A percentile compares a stretch with the other conserved stretches of the same genome.
Evolutionary conservation across 768 basidiomycete genomes (phyloP).

Genomic region (Leccinum subtestaceum): DNA sequence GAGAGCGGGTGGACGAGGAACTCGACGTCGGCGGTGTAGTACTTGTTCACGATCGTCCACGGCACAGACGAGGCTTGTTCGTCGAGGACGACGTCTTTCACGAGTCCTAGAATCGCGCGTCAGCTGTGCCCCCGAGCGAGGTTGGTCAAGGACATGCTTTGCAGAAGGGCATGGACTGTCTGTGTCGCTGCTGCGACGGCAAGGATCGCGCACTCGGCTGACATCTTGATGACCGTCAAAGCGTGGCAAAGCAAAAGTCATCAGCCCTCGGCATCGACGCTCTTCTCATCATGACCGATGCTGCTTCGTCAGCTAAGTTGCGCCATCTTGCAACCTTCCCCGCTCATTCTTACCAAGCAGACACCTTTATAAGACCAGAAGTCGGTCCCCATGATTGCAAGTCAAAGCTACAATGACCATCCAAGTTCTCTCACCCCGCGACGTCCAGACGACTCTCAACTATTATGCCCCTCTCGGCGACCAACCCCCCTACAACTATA

Average conservation of each 20-base stretch:
- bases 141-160: slow-evolving; percentile 18
- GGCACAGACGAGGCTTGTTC: slow-evolving; percentile 39
- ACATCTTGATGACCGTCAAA: neutral
- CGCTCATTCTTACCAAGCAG: slow-evolving; percentile 6
- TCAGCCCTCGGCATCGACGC: neutral
- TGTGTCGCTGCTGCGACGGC: slow-evolving; percentile 22
- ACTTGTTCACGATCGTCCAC: slow-evolving; percentile 79
- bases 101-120: slow-evolving; percentile 23
- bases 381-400: neutral
- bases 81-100: slow-evolving; percentile 15
- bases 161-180: slow-evolving; percentile 22
- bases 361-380: slow-evolving; percentile 8
- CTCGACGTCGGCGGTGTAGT: slow-evolving; percentile 75
- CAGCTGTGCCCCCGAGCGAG: slow-evolving; percentile 12
- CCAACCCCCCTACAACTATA: slow-evolving; percentile 37
- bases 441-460: slow-evolving; percentile 39
- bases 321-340: slow-evolving; percentile 3
- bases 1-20: slow-evolving; percentile 54
- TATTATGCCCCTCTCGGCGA: slow-evolving; percentile 29
- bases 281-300: slow-evolving; percentile 3
- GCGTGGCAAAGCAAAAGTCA: neutral
- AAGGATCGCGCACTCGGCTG: slow-evolving; percentile 28
- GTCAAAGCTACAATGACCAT: slow-evolving; percentile 14
- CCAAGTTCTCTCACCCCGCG: slow-evolving; percentile 29
- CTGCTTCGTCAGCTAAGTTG: slow-evolving; percentile 10